Evolutionary conservation across 805 yeast species (phyloP), one percentile per base, ranked within the genome.

Genomic region (Ogataea neopini): DNA sequence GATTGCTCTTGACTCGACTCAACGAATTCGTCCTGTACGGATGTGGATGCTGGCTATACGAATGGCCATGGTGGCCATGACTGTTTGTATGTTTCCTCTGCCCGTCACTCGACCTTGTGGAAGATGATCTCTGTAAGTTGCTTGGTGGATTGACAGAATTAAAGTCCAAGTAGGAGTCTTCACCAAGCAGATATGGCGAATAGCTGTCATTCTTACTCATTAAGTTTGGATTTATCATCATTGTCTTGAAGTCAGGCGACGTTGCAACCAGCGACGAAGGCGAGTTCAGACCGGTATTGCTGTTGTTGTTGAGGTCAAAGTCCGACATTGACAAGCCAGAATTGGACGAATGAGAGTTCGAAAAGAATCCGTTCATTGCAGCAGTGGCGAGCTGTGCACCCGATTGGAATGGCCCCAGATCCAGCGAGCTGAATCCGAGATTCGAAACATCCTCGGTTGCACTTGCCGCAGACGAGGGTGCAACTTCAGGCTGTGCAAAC

Each of bases 321-420:
- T 63, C 67, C 8, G 61, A 57, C 66, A 61, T 61, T 17, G 59
- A 54, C 25, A 61, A 46, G 2, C 60, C 58, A 6, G 43, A 38
- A 20, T 42, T 33, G 4, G 56, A 46, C 10, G 40, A n/a, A 7
- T 37, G 36, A 9, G 37, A 23, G 34, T 23, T 32, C 20, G 44
- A 20, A 14, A 49, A 45, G 13, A 44, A 39, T 1, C 67, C 67
- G 38, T 62, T 58, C 57, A 64, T 51, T 3, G 66, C 63, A 7
- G 62, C 62, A 4, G 68, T 54, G 6, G 66, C 65, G 13, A 64
- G 41, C 10, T 59, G 62, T 7, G 65, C 63, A 17, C 66, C 69
- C 2, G 69, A 64, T 19, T 57, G 59, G 47, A 64, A 65, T 4
- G 62, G 62, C 3, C 63, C 65, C 17, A 67, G 44, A 43, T 51